Base-by-base conservation (phyloP, 352 stramenopile species). In the Thalassiosira mediterranea region DNA sequence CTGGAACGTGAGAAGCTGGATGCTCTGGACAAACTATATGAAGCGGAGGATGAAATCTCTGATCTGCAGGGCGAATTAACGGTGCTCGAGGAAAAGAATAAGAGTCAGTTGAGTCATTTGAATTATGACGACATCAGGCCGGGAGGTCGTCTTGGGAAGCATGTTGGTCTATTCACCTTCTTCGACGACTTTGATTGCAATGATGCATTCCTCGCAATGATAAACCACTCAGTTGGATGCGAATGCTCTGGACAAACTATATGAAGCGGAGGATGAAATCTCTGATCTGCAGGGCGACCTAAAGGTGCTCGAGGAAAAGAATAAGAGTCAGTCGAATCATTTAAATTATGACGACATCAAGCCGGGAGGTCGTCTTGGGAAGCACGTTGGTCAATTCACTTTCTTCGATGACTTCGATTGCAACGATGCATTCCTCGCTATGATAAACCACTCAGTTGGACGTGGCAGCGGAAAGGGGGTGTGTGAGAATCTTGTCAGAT, bases 151-250 rank as follows among this genome's bases (percentile, higher is more conserved):
- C 59, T 63, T 23, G 28, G 4, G n/a, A 23, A 64, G 7, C 26
- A 59, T 42, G 59, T 68, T 3, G 44, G 56, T n/a, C 51, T 57
- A 7, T 76, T 70, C 23, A 70, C 66, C 8, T 70, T 47, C 28
- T 70, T 76, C 26, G 40, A 54, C 4, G 37, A 70, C n/a, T 70
- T 70, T 70, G 47, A 68, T 2, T 25, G 42, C 32, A 76, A 69
- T 19, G 40, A 63, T 46, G 26, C 44, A 32, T 76, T 76, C 29
- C 46, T 77, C 28, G 44, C 60, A n/a, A 5, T 76, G 3, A 52
- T 76, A 15, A 76, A 76, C 38, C 69, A 40, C 31, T 56, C 56
- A n/a, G n/a, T n/a, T n/a, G n/a, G n/a, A n/a, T n/a, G 57, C 34
- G 7, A 13, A 42, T 13, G 34, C 13, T 42, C 34, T 7, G 7